Base-by-base conservation (phyloP, 495 filamentous ascomycete genomes). In the Amphirosellinia nigrospora region DNA sequence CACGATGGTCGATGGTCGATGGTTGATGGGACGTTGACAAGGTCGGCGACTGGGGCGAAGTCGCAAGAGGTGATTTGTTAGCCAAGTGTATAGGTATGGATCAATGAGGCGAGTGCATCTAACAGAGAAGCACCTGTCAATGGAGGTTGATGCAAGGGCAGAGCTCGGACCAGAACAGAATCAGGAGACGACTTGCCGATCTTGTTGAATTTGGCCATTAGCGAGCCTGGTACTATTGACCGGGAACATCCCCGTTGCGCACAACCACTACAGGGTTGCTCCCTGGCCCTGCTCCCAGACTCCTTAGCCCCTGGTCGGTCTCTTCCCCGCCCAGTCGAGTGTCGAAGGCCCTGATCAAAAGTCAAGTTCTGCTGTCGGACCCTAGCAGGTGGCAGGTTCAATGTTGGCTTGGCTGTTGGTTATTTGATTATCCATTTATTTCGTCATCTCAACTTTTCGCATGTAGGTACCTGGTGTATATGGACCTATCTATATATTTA, bases 221-320 rank as follows among this genome's bases (percentile, higher is more conserved):
- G 60, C 48, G 60, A 70, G 59, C 48, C 23, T 66, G 43, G 53
- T 66, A 71, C 69, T 71, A 71, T 71, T 58, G 62, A 71, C 69
- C 62, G 69, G 69, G 62, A 62, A 61, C 9, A n/a, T 50, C 52
- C 53, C 69, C 63, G 62, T 66, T 43, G 63, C 53, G 41, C 63
- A 66, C 32, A 1, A 48, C 39, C 34, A 36, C n/a, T 10, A 36
- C 55, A 69, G 66, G 66, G 66, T 69, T 64, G n/a, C 34, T 26
- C 46, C 63, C 46, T 65, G 21, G 16, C 28, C 19, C 39, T 63
- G 26, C 15, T 36, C 21, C n/a, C 64, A 30, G 32, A 55, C 46
- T 32, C 62, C 62, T 32, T 65, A 46, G 30, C 46, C 63, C 63
- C 46, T 65, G 63, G 46, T 52, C 63, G 63, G 46, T 53, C 53